These are phyloP conservation scores for Hygrophorus russula DNA, from an alignment of 768 basidiomycete species.

Conservation along the genomic window DNA sequence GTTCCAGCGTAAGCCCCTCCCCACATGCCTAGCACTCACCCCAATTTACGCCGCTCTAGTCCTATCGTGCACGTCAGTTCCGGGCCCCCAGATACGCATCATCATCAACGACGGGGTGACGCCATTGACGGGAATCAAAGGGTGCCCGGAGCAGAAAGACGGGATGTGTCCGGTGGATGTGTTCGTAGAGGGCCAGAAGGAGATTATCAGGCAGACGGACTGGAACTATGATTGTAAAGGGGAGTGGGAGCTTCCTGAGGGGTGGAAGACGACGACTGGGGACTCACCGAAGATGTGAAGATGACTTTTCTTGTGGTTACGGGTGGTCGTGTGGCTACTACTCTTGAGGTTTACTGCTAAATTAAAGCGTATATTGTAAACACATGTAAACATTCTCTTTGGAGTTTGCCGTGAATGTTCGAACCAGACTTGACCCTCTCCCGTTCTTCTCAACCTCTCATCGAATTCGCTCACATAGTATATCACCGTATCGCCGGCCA, in stretches of 20 bases:
- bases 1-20: slow-evolving; percentile 57
- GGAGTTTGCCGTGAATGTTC: too few species aligned
- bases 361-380: too few species aligned
- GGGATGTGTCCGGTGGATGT: slow-evolving; percentile 69
- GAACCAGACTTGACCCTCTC: too few species aligned
- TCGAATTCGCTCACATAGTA: too few species aligned
- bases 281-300: slow-evolving; percentile 33
- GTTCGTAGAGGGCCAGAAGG: slow-evolving; percentile 61
- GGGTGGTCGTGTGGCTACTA: too few species aligned
- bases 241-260: slow-evolving; percentile 62
- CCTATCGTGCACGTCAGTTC: slow-evolving; percentile 42
- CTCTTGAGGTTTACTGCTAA: too few species aligned
- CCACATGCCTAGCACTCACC: slow-evolving; percentile 10
- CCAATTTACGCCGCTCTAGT: slow-evolving; percentile 29
- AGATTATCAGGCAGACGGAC: slow-evolving; percentile 53
- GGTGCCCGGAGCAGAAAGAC: slow-evolving; percentile 60
- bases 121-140: slow-evolving; percentile 66
- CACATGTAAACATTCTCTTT: too few species aligned
- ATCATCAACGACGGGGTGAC: slow-evolving; percentile 84
- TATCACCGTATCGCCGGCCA: too few species aligned
- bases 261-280: slow-evolving; percentile 74
- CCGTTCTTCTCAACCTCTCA: too few species aligned
- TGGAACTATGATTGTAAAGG: slow-evolving; percentile 71
- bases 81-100: slow-evolving; percentile 58
- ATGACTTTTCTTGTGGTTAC: too few species aligned